phyloP scores from a whole-genome alignment of 345 rosid species.

The Salix dunnii region DNA sequence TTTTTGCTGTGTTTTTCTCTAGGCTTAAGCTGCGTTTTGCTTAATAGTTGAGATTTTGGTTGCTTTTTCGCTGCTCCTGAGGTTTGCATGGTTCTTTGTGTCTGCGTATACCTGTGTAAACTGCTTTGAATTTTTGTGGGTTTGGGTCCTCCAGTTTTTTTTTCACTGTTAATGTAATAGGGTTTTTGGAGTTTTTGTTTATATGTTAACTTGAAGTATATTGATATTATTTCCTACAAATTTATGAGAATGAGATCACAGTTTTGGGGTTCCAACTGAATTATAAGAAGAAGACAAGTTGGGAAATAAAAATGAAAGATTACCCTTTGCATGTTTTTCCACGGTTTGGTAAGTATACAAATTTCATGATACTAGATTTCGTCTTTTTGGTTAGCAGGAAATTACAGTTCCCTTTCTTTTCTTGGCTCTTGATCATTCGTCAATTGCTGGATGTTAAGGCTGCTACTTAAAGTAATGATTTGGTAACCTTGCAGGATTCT shows the following conservation, averaged over 20 bases:
- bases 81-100: background rate
- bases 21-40: background rate
- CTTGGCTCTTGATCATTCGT: background rate
- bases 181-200: background rate
- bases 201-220: background rate
- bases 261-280: background rate
- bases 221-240: background rate
- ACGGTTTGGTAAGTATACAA: background rate
- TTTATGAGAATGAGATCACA: background rate
- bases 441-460: background rate
- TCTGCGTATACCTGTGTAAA: too few species aligned
- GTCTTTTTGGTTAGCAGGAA: background rate
- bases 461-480: background rate
- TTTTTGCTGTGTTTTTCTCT: background rate
- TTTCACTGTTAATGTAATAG: background rate
- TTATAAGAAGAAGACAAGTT: background rate
- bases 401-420: background rate
- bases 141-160: background rate
- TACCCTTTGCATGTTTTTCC: background rate
- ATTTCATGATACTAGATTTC: background rate
- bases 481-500: constrained; percentile 51
- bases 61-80: too few species aligned
- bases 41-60: background rate
- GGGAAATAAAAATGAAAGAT: background rate
- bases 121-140: background rate